phyloP scores from a whole-genome alignment of 371 early-diverging fungal species.

The Lichtheimia corymbifera region DNA sequence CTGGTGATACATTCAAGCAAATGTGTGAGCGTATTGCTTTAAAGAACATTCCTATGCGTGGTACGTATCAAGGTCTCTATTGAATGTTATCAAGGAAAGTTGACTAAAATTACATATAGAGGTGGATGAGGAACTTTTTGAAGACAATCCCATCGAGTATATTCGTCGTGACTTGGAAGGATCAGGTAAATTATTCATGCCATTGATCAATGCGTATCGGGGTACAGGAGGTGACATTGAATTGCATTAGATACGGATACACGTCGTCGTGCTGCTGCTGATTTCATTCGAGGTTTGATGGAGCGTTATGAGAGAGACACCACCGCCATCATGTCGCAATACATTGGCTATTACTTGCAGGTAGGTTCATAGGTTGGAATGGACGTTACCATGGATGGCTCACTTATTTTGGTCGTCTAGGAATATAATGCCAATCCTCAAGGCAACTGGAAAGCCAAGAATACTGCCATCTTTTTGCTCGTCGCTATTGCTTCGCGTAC shows the following conservation, averaged over 20 bases:
- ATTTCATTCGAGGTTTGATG: conserved; percentile 90
- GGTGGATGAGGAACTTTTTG: conserved; percentile 92
- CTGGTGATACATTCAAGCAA: conserved; percentile 65
- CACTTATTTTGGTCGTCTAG: conserved; percentile 21
- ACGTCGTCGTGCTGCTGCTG: conserved; percentile 89
- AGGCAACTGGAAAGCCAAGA: conserved; percentile 94
- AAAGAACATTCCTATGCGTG: conserved; percentile 88
- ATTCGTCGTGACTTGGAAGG: conserved; percentile 95
- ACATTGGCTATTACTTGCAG: conserved; percentile 74
- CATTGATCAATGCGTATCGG: neutral
- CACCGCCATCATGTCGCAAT: conserved; percentile 78
- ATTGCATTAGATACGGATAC: conserved; percentile 75
- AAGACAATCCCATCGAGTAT: conserved; percentile 95
- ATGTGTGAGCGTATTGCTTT: conserved; percentile 91
- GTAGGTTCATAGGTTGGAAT: conserved; percentile 22
- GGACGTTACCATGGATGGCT: neutral
- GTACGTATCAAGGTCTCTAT: conserved; percentile 30
- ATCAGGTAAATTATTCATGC: conserved; percentile 49
- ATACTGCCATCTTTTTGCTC: conserved; percentile 90
- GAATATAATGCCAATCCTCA: conserved; percentile 69
- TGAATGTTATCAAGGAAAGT: neutral
- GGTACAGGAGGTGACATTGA: neutral
- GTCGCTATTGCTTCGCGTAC: conserved; percentile 83
- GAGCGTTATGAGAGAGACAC: conserved; percentile 83
- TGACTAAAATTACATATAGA: conserved; percentile 37